Base-by-base conservation (phyloP, 2,329 filamentous ascomycete species). In the Trichoderma breve region DNA sequence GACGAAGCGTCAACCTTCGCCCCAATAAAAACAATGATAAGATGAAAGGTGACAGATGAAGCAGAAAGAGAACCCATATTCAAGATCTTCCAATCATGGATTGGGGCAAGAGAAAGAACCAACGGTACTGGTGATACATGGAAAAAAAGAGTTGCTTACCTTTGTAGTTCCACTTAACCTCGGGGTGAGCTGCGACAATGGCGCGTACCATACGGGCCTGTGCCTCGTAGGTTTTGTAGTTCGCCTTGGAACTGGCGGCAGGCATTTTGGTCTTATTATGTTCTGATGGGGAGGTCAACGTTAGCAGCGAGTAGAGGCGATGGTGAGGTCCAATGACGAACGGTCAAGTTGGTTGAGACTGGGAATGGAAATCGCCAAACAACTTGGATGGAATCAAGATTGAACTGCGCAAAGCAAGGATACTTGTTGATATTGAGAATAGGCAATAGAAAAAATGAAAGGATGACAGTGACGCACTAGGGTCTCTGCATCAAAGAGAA, bases 121-220 rank as follows among this genome's bases (percentile, higher is more conserved):
- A 43, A 24, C 11, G 30, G 34, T 4, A 32, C 8, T 8, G 28
- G 28, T 32, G 24, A 51, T 60, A 6, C 6, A 12, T 6, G n/a
- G 30, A 28, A 26, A 4, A 30, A 34, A 15, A 53, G 4, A 66
- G 70, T 53, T 26, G 76, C 87, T 82, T 85, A 91, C 89, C 88
- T 76, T 86, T 87, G 79, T 87, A 90, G 78, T 91, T 88, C 68
- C 90, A 85, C 73, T 86, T 88, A 0, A 87, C 76, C 0, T 82
- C 81, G 0, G 86, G 86, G 69, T 88, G 84, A 3, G 88, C 87
- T 0, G 89, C 89, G 0, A 91, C 81, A 28, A 91, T 86, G 6
- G 89, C 89, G 1, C 88, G 86, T 3, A 91, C 82, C 43, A 91
- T 85, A 60, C 89, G 88, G 24, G 86, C 85, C 74, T 89, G 87